A percentile compares a stretch with the other conserved stretches of the same genome.
These are phyloP conservation scores for Exserohilum turcica DNA, from an alignment of 2,329 filamentous ascomycete genomes.

Conservation along the genomic window DNA sequence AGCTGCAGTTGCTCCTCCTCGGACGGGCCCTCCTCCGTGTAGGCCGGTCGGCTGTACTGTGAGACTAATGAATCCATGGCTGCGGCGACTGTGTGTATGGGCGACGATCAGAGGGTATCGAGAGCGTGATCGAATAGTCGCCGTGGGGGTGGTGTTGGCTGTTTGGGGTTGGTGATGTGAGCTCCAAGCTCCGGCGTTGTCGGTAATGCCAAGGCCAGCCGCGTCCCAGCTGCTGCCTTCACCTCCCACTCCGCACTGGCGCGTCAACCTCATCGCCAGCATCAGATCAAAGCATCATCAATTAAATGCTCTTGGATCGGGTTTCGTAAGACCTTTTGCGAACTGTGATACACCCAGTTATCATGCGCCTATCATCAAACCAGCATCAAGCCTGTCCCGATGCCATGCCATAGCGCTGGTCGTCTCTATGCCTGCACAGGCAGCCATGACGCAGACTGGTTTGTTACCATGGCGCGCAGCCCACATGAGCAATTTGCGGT, in stretches of 20 bases:
- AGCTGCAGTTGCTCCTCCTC: conserved; percentile 77
- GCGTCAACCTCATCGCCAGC: neutral
- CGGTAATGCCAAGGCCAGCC: conserved; percentile 18
- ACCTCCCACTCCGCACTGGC: neutral
- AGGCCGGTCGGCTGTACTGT: conserved; percentile 81
- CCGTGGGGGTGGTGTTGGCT: conserved; percentile 17
- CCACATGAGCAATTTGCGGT: neutral
- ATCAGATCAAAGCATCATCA: neutral
- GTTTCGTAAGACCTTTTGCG: neutral
- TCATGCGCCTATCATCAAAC: neutral
- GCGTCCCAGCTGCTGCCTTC: conserved; percentile 19
- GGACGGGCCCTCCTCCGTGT: conserved; percentile 72
- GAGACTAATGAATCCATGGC: conserved; percentile 91
- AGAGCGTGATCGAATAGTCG: conserved; percentile 13
- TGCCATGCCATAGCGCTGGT: neutral
- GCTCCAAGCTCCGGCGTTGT: conserved; percentile 17
- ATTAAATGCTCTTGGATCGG: neutral
- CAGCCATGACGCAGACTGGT: neutral
- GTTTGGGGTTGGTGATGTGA: conserved; percentile 29
- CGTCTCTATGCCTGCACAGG: neutral
- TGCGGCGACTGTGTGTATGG: conserved; percentile 15
- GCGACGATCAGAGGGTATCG: conserved; percentile 4
- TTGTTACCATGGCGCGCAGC: neutral
- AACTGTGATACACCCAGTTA: neutral
- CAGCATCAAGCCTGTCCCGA: neutral